phyloP scores from a whole-genome alignment of 23 red algal genomes.

The Gracilaria domingensis region DNA sequence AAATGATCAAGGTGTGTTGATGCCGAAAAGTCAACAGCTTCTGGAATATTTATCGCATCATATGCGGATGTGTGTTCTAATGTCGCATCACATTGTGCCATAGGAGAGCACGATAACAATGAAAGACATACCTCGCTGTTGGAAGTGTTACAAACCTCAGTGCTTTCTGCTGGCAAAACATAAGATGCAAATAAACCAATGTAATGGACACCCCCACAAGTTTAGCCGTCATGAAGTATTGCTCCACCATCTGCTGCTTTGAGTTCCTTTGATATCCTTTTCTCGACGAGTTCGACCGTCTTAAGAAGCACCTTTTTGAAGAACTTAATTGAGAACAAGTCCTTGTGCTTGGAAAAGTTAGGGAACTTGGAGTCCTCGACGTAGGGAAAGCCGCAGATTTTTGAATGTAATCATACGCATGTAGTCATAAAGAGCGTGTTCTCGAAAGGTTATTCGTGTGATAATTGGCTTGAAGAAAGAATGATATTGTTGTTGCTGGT shows the following conservation, averaged over 20 bases:
- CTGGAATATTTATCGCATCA: not conserved
- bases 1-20: not conserved
- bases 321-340: no score
- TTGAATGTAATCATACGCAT: no score
- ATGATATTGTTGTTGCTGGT: no score
- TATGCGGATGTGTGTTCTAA: no score
- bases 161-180: not conserved
- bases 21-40: not conserved
- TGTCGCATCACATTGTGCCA: not conserved
- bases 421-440: no score
- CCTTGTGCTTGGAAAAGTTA: no score
- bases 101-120: not conserved
- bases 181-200: not conserved
- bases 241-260: not conserved
- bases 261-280: not conserved
- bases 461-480: no score
- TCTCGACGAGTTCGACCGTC: not conserved
- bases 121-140: not conserved
- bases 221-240: not conserved
- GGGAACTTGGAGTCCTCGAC: no score
- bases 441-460: no score
- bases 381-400: no score
- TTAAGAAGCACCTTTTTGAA: no score
- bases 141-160: no score
- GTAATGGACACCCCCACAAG: not conserved